Base-by-base conservation (phyloP, 2,329 filamentous ascomycete species). In the Talaromyces albobiverticillius region DNA sequence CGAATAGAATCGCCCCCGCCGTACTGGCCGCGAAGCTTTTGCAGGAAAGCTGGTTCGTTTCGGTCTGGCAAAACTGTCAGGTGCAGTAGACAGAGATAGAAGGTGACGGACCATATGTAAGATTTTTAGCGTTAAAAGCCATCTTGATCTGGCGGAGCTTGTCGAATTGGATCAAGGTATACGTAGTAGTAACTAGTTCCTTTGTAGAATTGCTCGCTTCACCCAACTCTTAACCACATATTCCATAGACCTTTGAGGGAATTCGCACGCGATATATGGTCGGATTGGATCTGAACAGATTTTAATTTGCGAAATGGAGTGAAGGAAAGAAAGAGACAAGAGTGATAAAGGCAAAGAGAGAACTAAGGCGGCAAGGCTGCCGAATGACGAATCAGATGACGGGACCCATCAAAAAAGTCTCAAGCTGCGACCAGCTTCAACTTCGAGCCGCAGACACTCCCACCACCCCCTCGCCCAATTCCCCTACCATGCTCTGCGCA, bases 401-500 rank as follows among this genome's bases (percentile, higher is more conserved):
- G 34, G 43, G 46, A 38, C 49, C 47, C 67, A 66, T 63, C 62
- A 20, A 53, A 48, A 64, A 67, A 53, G 46, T 36, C 34, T 51
- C 64, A 64, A 68, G 67, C 67, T 62, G 60, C 61, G 63, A 59
- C 60, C 65, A 55, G 34, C 53, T 61, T 64, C 64, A 29, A 64
- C 67, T 58, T 65, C 58, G 54, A 62, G 61, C 61, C 51, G 60
- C 59, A 58, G 57, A 50, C 56, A 57, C 31, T 46, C 18, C 53
- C 56, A 61, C 26, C 29, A 46, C 49, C 34, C 53, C 61, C 64
- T 34, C 58, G 58, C 51, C 43, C 52, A 46, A 47, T 60, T 45
- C 41, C 59, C 59, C 55, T 61, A 67, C 60, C 61, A 88, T 86
- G 71, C 79, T 87, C 59, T 85, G 80, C 60, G 84, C 85, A 71